Evolutionary conservation across 2,329 filamentous ascomycete species (phyloP).

Genomic region (Aspergillus tamarii): DNA sequence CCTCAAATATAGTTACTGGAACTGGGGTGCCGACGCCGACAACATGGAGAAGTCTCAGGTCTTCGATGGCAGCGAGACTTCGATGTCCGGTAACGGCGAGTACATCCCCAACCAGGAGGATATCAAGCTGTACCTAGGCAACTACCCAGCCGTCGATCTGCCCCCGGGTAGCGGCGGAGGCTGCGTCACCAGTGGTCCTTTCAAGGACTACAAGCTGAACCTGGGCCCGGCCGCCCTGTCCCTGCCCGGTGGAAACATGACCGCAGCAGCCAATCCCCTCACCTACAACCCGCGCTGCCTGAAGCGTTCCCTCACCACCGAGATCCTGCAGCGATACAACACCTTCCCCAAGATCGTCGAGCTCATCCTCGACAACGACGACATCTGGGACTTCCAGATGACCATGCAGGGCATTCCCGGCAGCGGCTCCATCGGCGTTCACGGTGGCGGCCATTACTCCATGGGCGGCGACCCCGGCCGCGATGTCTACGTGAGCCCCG

Average conservation of each 20-base stretch:
- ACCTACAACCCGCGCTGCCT: constrained; percentile 37
- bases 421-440: constrained; percentile 43
- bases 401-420: constrained; percentile 42
- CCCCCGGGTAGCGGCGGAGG: constrained; percentile 34
- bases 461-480: constrained; percentile 51
- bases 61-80: constrained; percentile 54
- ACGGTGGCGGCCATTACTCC: constrained; percentile 52
- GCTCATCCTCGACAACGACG: constrained; percentile 23
- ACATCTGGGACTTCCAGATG: constrained; percentile 40
- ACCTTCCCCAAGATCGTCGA: constrained; percentile 28
- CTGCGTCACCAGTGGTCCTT: constrained; percentile 20
- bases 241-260: constrained; percentile 12
- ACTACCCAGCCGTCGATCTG: constrained; percentile 45
- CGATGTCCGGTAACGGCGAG: constrained; percentile 51
- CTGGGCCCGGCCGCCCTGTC: constrained; percentile 13
- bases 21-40: constrained; percentile 47
- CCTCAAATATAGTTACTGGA: constrained; percentile 43
- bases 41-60: constrained; percentile 48
- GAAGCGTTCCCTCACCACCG: constrained; percentile 30
- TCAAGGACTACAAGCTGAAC: constrained; percentile 19
- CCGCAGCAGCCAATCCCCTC: constrained; percentile 17
- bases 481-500: constrained; percentile 51
- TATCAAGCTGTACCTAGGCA: constrained; percentile 20
- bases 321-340: constrained; percentile 21
- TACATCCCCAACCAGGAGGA: constrained; percentile 31